Evolutionary conservation across 345 rosid genomes (phyloP), one percentile per base, ranked within the genome.

Genomic region (Eucalyptus brandiana): DNA sequence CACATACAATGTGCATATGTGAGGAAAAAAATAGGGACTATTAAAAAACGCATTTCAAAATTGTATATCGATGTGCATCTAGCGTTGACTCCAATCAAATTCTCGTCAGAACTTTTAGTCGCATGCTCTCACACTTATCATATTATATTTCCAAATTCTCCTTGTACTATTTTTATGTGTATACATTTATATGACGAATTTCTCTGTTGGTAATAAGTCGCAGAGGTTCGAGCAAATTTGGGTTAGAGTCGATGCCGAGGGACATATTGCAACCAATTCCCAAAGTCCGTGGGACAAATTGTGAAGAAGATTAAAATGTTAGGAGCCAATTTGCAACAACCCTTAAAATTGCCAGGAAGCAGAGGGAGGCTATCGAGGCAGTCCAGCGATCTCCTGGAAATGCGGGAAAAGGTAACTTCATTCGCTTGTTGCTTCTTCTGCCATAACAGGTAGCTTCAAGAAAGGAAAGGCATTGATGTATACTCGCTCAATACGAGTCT

Each of bases 341-440:
- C 15, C 83, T 44, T 19, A 76, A 76, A 21, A 21, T 44, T 89
- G 97, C 97, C 42, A 91, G 86, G 89, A 94, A 88, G 88, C 98
- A 95, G 88, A 94, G 97, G 62, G 98, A 96, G 30, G 99, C 99
- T 87, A 91, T 96, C 89, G 99, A 96, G 93, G 96, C 97, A 87
- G 97, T 89, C 69, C 98, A 94, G 89, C 92, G 99, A 94, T 93
- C 98, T 83, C 94, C 89, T 95, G 54, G 94, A 96, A 90, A 95
- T 96, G 89, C 96, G 93, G 91, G 92, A 91, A 87, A 95, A 98
- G 99, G 99, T 96, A 86, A 45, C 14, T 4, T 58, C 15, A 9
- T 10, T 72, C 81, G 45, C 81, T 56, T 23, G 67, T 60, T 60
- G 67, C 67, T 58, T 12, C n/a, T 3, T 58, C n/a, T 12, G 32